These are phyloP conservation scores for Pseudogymnoascus sp. DNA, from an alignment of 2,329 filamentous ascomycete species.

Conservation along the genomic window DNA sequence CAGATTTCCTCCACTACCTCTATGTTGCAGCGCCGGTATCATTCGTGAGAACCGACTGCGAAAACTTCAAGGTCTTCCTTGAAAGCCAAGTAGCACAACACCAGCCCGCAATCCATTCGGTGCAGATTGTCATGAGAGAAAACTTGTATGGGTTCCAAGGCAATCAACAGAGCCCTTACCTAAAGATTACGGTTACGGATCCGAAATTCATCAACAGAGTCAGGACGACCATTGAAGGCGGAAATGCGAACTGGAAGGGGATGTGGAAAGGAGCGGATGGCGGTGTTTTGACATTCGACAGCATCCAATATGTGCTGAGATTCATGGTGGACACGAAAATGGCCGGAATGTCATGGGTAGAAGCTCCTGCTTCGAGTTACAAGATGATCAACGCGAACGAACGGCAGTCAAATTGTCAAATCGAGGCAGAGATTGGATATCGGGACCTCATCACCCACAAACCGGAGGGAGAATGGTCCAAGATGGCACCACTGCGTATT, in stretches of 20 bases:
- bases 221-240: constrained; percentile 65
- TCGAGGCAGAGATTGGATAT: constrained; percentile 83
- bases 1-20: constrained; percentile 91
- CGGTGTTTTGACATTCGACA: constrained; percentile 87
- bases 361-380: constrained; percentile 69
- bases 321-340: constrained; percentile 99
- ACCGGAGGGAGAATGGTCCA: constrained; percentile 90
- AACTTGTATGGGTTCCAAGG: constrained; percentile 93
- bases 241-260: constrained; percentile 79
- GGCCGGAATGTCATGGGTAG: constrained; percentile 95
- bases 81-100: constrained; percentile 71
- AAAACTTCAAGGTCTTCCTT: constrained; percentile 70
- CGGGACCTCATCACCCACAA: constrained; percentile 78
- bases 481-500: constrained; percentile 90
- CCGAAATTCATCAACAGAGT: constrained; percentile 76
- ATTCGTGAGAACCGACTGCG: constrained; percentile 73
- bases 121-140: constrained; percentile 76
- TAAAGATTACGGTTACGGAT: constrained; percentile 89
- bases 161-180: constrained; percentile 81
- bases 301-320: constrained; percentile 84
- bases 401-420: constrained; percentile 88
- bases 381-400: constrained; percentile 57
- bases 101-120: constrained; percentile 68
- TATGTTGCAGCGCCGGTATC: constrained; percentile 82
- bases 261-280: constrained; percentile 68